Evolutionary conservation across 2,329 filamentous ascomycete species (phyloP).

Genomic region (Colletotrichum aenigma): DNA sequence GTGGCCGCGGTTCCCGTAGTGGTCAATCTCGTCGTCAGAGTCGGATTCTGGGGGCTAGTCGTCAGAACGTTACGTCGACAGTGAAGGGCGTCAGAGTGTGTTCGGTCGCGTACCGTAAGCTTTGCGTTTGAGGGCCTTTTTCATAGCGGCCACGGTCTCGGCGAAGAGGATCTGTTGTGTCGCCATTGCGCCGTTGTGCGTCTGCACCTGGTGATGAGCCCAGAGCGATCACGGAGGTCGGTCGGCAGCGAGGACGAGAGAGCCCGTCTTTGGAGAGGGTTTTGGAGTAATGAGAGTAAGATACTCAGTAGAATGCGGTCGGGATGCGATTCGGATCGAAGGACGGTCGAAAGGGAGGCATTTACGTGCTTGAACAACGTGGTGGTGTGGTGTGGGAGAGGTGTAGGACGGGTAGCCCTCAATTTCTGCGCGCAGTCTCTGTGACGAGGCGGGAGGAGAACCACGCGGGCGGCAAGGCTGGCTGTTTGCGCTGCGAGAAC

Average conservation of each 20-base stretch:
- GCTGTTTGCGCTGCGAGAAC: not conserved
- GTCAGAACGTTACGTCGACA: not conserved
- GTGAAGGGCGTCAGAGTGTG: not conserved
- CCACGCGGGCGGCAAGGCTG: constrained; percentile 21
- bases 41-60: constrained; percentile 66
- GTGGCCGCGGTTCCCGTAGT: constrained; percentile 75
- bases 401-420: constrained; percentile 12
- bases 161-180: constrained; percentile 66
- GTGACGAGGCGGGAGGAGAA: constrained; percentile 23
- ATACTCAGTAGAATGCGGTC: not conserved
- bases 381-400: constrained; percentile 11
- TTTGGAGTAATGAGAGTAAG: not conserved
- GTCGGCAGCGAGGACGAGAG: not conserved
- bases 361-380: not conserved
- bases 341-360: not conserved
- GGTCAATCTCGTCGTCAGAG: constrained; percentile 74
- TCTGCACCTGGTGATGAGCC: not conserved
- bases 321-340: not conserved
- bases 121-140: constrained; percentile 69
- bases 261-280: not conserved
- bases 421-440: constrained; percentile 22
- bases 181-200: constrained; percentile 35
- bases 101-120: constrained; percentile 55
- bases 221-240: constrained; percentile 9
- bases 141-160: constrained; percentile 72